Evolutionary conservation across 2,329 filamentous ascomycete species (phyloP), one percentile per base, ranked within the genome.

Genomic region (Thermothelomyces thermophilus): DNA sequence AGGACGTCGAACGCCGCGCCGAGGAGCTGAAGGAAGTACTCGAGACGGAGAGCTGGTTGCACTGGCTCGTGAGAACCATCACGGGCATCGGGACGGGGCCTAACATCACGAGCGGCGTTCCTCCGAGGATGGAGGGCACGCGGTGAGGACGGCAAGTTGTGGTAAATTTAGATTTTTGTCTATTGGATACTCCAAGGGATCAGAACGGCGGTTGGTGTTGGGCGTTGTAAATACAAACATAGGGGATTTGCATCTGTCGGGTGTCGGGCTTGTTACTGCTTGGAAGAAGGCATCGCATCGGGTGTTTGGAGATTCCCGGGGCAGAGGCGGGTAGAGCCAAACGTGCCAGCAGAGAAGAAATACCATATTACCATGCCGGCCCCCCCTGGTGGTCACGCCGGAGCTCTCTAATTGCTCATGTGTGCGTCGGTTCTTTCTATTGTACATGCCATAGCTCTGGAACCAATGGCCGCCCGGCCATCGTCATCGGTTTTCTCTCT

Each of bases 1-100:
- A 77, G 40, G 83, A 87, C 47, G 76, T 88, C 42, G 87, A 86
- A 71, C 73, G 67, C 35, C 72, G 81, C 34, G 79, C 84, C 1
- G 74, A 79, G 35, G 77, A 81, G 57, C 66, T 90, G 28, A 79
- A 86, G 62, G 63, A 63, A 13, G 78, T 81, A 55, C 75, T 86
- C 7, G 78, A 82, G 66, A 79, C 74, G 52, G 80, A 84, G 64
- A 79, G 79, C 59, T 82, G 78, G 78, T 58, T 80, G 62, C 74
- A 79, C 53, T 86, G 83, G 83, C 67, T 82, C 39, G 74, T 83
- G 34, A 73, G 81, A 65, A 76, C 79, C 30, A 48, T 82, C 57
- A 82, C 79, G 4, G 79, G 80, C 3, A 75, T 82, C 39, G 79
- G 79, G 13, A 80, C 76, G 0, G 77, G 77, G 5, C 77, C 78